Base-by-base conservation (phyloP, 345 rosid species). In the Schrenkiella parvula region DNA sequence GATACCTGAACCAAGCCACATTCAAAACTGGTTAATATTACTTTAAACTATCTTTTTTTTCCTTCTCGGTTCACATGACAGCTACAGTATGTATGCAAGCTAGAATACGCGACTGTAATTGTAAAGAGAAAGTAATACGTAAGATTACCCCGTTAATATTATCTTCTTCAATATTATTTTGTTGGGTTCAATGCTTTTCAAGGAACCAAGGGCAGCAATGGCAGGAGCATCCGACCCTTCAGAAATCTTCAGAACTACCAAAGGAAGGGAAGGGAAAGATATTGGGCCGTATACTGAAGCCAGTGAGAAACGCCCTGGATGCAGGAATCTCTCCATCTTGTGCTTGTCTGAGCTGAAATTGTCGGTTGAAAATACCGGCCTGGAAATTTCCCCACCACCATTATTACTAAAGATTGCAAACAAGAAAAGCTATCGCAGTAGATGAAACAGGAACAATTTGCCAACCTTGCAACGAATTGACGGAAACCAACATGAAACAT, bases 281-380 rank as follows among this genome's bases (percentile, higher is more conserved):
- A 95, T 85, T 26, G 97, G 95, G 22, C 93, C 99, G 71, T 85
- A 95, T 46, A 88, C 63, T 57, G 97, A 95, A 70, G 99, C 99
- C 6, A 87, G 48, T 5, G 89, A 83, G 74, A 88, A 91, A 73
- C 87, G 64, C 14, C 96, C 96, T 0, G 97, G 82, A 48, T 89
- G 99, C 66, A 93, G 89, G 75, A 91, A 91, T 71, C 96, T 91
- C 79, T 91, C 99, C 99, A 95, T 91, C 84, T 95, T 89, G 82
- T 89, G 95, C 79, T 89, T 95, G 79, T 88, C 97, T 15, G 96
- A 87, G 52, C 84, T 85, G 42, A 87, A 74, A 66, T 83, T 86
- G 79, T 95, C 92, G 0, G 95, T 77, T 12, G 96, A 88, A 81
- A 91, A 95, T 67, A 88, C 80, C 0, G 97, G 99, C 84, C 99